Evolutionary conservation across 2,329 filamentous ascomycete genomes (phyloP).

Genomic region (Phialophora tarda): DNA sequence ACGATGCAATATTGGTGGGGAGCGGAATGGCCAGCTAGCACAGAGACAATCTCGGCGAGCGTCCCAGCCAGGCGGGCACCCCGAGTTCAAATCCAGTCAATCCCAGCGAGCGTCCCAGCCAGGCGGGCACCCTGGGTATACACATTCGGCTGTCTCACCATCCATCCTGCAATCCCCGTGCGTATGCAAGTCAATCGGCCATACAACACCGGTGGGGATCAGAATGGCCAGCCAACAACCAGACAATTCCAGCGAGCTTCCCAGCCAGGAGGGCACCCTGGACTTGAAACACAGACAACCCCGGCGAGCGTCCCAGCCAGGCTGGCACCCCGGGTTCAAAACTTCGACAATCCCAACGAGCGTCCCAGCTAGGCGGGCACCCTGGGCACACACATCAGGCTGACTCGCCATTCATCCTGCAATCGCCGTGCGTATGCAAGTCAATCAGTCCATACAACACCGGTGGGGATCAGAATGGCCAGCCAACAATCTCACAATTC

Average conservation of each 20-base stretch:
- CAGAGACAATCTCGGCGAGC: background rate
- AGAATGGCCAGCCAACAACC: background rate
- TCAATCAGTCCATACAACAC: background rate
- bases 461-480: background rate
- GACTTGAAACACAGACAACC: background rate
- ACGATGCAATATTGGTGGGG: background rate
- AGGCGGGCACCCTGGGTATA: background rate
- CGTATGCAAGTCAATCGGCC: background rate
- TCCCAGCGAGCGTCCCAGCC: background rate
- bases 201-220: background rate
- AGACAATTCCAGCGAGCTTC: constrained; percentile 1
- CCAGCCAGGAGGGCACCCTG: background rate
- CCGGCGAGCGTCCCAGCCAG: background rate
- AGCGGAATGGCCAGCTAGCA: background rate
- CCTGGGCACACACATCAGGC: background rate
- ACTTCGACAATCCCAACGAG: no score
- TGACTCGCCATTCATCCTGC: background rate
- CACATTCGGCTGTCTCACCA: background rate
- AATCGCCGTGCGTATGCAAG: constrained; percentile 1
- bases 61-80: background rate
- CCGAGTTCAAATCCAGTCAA: background rate
- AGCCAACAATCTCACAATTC: background rate
- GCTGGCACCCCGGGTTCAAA: background rate
- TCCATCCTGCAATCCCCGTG: background rate
- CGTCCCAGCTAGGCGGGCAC: no score